phyloP scores from a whole-genome alignment of 129 eudicot genomes.

The Pittosporum tobira region DNA sequence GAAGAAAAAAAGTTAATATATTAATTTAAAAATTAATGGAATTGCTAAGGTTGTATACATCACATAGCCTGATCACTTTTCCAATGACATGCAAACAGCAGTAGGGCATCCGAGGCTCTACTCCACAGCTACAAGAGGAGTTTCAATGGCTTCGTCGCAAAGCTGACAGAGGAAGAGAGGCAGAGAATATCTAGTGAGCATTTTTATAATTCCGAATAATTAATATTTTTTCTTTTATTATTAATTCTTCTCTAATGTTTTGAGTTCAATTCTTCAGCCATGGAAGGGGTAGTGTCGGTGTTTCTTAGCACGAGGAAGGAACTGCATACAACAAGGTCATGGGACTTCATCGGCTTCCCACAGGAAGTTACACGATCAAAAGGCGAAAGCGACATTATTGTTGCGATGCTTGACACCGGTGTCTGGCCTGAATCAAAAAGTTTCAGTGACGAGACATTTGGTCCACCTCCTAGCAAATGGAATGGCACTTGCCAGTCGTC shows the following conservation, averaged over 20 bases:
- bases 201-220: neutral
- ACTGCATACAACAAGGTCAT: constrained; percentile 26
- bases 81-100: constrained; percentile 18
- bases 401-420: constrained; percentile 23
- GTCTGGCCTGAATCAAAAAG: constrained; percentile 24
- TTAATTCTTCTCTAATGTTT: neutral
- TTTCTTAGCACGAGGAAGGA: constrained; percentile 16
- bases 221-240: neutral
- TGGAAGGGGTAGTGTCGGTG: constrained; percentile 25
- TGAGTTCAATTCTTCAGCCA: constrained; percentile 2
- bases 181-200: constrained; percentile 27
- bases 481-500: constrained; percentile 20
- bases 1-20: neutral
- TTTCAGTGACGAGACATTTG: constrained; percentile 16
- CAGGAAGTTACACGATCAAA: constrained; percentile 11
- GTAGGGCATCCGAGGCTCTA: constrained; percentile 51
- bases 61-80: constrained; percentile 1
- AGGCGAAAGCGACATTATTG: constrained; percentile 16
- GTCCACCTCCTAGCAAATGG: constrained; percentile 28
- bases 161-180: constrained; percentile 39
- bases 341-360: constrained; percentile 28
- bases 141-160: constrained; percentile 56
- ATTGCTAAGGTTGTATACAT: neutral
- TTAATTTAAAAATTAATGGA: neutral
- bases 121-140: constrained; percentile 66